Conservation (phyloP, 2,329 filamentous ascomycete genomes). For the Pleoardoris graminearum region DNA sequence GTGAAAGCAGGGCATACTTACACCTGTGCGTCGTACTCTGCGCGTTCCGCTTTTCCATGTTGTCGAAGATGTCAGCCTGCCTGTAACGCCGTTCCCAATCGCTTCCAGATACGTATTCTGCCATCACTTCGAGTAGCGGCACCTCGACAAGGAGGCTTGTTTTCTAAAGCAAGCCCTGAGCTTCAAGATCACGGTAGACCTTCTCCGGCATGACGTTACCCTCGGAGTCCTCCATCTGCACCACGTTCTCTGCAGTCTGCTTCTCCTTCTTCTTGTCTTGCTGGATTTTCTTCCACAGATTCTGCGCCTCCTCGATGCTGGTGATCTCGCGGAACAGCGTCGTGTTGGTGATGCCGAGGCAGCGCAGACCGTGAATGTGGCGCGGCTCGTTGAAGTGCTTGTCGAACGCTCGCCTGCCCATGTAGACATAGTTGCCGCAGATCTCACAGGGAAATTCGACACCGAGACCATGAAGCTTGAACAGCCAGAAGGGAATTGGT, state of each 20-base stretch:
- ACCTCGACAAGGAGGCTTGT: background rate
- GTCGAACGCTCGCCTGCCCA: slow-evolving; percentile 92
- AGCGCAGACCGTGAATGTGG: slow-evolving; percentile 92
- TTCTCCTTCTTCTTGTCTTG: slow-evolving; percentile 78
- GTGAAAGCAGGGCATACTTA: background rate
- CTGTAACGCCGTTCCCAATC: too few species aligned
- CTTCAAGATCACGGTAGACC: slow-evolving; percentile 93
- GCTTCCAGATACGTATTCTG: too few species aligned
- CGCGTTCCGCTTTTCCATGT: too few species aligned
- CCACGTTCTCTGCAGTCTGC: slow-evolving; percentile 77
- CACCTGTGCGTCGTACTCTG: background rate
- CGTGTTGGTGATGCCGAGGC: slow-evolving; percentile 89
- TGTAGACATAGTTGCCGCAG: slow-evolving; percentile 98
- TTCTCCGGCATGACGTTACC: slow-evolving; percentile 99
- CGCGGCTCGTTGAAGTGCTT: slow-evolving; percentile 97
- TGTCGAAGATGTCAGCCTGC: background rate
- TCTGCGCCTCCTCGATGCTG: slow-evolving; percentile 83
- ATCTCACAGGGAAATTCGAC: slow-evolving; percentile 96
- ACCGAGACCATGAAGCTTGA: slow-evolving; percentile 92
- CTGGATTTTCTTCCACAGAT: slow-evolving; percentile 92
- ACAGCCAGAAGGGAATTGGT: slow-evolving; percentile 98
- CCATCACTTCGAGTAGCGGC: background rate
- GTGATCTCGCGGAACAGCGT: slow-evolving; percentile 93
- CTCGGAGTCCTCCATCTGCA: slow-evolving; percentile 97
- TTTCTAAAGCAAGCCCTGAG: slow-evolving; percentile 69